Conservation (phyloP, 2,329 filamentous ascomycete species). For the Arthrinium phaeospermum region DNA sequence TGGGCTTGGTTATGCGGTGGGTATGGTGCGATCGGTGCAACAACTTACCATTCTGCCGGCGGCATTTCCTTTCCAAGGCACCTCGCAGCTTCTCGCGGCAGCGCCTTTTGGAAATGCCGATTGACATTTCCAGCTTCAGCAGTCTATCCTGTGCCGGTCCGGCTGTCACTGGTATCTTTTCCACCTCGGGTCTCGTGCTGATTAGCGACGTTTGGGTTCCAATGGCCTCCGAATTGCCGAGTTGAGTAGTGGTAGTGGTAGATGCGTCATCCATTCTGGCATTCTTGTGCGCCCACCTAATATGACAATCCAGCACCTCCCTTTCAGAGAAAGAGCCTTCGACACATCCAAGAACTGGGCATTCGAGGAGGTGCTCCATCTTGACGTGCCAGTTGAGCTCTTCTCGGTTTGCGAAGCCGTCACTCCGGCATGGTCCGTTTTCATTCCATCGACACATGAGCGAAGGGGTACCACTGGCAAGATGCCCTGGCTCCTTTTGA, state of each 20-base stretch:
- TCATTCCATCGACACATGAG: constrained; percentile 48
- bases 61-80: constrained; percentile 43
- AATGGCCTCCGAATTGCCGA: background rate
- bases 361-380: constrained; percentile 48
- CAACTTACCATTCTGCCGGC: constrained; percentile 35
- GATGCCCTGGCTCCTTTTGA: background rate
- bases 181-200: background rate
- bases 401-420: constrained; percentile 44
- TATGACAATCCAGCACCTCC: constrained; percentile 44
- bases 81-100: constrained; percentile 43
- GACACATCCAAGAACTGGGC: constrained; percentile 45
- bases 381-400: constrained; percentile 51
- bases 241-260: background rate
- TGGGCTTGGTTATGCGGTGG: background rate
- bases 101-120: constrained; percentile 42
- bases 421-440: constrained; percentile 38
- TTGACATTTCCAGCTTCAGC: constrained; percentile 36
- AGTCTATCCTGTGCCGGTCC: constrained; percentile 29
- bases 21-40: constrained; percentile 15
- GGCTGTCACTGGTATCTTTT: background rate
- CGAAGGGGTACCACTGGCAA: constrained; percentile 36
- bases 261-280: background rate
- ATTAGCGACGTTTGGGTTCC: background rate
- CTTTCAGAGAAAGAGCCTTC: constrained; percentile 43
- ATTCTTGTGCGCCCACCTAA: constrained; percentile 42